Conservation (phyloP, 345 rosid genomes). For the Populus deltoides region DNA sequence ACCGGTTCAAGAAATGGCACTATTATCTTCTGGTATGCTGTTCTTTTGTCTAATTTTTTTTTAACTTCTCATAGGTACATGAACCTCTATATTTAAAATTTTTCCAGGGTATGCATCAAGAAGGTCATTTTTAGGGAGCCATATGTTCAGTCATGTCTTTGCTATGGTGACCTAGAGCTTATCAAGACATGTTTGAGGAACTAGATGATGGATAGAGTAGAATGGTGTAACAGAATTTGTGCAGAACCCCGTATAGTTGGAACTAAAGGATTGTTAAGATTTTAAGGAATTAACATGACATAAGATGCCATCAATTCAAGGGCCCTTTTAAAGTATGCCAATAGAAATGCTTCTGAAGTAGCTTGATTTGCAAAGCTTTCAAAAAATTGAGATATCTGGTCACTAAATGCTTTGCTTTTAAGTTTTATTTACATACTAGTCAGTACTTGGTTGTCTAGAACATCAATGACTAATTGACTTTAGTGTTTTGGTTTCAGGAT, state of each 20-base stretch:
- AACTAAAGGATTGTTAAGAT: background rate
- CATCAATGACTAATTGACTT: background rate
- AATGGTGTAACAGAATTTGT: background rate
- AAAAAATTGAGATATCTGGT: background rate
- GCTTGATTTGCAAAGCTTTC: background rate
- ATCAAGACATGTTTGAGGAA: background rate
- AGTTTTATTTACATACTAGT: background rate
- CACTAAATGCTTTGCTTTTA: background rate
- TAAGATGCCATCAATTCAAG: background rate
- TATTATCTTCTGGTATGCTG: constrained; percentile 86
- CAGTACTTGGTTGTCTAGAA: background rate
- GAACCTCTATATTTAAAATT: background rate
- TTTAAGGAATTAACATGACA: background rate
- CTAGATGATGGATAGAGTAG: background rate
- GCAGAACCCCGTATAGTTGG: background rate
- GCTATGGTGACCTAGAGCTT: background rate
- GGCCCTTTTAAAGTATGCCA: background rate
- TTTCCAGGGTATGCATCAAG: background rate
- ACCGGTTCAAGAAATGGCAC: constrained; percentile 96
- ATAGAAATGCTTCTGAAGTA: background rate
- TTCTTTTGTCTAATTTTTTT: constrained; percentile 6
- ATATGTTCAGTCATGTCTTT: background rate
- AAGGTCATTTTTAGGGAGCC: background rate
- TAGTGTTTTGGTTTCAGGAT: constrained; percentile 47
- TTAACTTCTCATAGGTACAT: background rate